Conservation (phyloP, 768 basidiomycete species). For the Amanita jacksonii region DNA sequence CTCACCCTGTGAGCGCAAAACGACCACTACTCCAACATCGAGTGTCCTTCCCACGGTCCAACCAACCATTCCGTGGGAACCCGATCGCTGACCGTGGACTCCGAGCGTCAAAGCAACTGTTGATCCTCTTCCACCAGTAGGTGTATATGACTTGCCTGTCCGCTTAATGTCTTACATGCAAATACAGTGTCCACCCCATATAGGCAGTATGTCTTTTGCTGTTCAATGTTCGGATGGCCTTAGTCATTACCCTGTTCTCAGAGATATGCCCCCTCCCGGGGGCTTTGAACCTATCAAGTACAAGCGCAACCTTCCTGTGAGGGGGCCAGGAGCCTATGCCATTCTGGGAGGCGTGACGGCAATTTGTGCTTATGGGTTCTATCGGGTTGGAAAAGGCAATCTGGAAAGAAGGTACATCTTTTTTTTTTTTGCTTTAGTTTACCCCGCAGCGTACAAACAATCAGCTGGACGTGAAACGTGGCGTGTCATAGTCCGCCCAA, state of each 20-base stretch:
- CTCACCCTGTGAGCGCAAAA: not conserved
- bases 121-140: slow-evolving; percentile 3
- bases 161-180: slow-evolving; percentile 6
- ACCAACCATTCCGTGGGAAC: slow-evolving; percentile 4
- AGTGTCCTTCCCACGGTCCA: slow-evolving; percentile 5
- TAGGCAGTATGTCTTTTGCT: slow-evolving; percentile 47
- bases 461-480: slow-evolving; percentile 69
- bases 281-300: slow-evolving; percentile 92
- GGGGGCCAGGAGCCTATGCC: slow-evolving; percentile 75
- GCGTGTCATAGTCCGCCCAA: slow-evolving; percentile 45
- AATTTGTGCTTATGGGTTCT: slow-evolving; percentile 87
- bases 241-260: slow-evolving; percentile 25
- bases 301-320: slow-evolving; percentile 89
- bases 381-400: slow-evolving; percentile 83
- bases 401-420: slow-evolving; percentile 79
- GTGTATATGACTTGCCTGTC: not conserved
- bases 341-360: slow-evolving; percentile 82
- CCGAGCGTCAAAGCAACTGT: not conserved
- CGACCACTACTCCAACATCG: not conserved
- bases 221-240: slow-evolving; percentile 5
- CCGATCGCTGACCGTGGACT: slow-evolving; percentile 4
- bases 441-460: slow-evolving; percentile 15
- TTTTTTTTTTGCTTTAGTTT: slow-evolving; percentile 16
- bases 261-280: slow-evolving; percentile 92
- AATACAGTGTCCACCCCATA: slow-evolving; percentile 47